Conservation (phyloP, 1,284 basidiomycete genomes). For the Moesziomyces antarcticus region DNA sequence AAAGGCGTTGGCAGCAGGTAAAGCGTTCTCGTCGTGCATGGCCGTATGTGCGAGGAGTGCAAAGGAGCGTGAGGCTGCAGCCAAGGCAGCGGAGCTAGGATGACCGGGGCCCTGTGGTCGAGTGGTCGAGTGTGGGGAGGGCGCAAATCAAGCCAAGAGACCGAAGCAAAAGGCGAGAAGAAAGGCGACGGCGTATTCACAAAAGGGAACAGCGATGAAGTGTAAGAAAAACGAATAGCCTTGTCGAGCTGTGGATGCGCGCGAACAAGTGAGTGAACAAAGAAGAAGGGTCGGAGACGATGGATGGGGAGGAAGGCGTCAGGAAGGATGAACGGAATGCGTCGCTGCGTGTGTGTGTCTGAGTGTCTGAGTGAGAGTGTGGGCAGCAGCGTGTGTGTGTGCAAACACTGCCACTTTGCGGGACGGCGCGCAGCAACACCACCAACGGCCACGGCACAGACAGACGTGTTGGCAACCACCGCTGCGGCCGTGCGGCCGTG, state of each 20-base stretch:
- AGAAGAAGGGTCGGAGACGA: no score
- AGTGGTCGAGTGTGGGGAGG: neutral
- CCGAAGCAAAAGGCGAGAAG: neutral
- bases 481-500: no score
- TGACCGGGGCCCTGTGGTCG: conserved; percentile 2
- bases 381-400: no score
- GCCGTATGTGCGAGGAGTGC: conserved; percentile 11
- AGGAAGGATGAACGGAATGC: neutral
- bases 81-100: conserved; percentile 2
- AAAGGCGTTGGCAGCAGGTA: conserved; percentile 31
- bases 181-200: neutral
- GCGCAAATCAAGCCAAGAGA: neutral
- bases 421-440: no score
- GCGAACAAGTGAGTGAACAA: neutral
- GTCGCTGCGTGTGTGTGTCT: no score
- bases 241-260: no score
- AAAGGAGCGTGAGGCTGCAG: conserved; percentile 4
- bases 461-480: no score
- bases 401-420: no score
- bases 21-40: conserved; percentile 33
- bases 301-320: neutral
- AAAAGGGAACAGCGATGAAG: neutral
- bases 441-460: no score
- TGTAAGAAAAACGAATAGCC: neutral
- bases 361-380: no score